phyloP scores from a whole-genome alignment of 2,329 filamentous ascomycete species.

The Cryphonectria japonica region DNA sequence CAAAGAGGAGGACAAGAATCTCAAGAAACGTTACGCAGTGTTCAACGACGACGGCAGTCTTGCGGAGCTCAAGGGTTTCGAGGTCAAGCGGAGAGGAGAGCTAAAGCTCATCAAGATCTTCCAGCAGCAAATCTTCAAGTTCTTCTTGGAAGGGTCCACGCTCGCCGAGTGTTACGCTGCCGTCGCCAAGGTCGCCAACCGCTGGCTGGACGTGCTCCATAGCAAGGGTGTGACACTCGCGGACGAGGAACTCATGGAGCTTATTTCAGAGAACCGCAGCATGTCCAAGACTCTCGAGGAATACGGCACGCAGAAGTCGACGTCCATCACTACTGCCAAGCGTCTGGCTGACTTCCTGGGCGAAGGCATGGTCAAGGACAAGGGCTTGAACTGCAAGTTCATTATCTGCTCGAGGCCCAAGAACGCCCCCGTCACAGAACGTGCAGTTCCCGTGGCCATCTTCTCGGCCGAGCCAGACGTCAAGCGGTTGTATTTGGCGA shows the following conservation, averaged over 20 bases:
- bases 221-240: conserved; percentile 86
- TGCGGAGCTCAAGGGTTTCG: conserved; percentile 95
- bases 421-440: conserved; percentile 90
- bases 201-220: conserved; percentile 94
- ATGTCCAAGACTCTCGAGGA: conserved; percentile 98
- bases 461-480: conserved; percentile 91
- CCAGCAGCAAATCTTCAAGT: conserved; percentile 98
- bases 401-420: conserved; percentile 90
- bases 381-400: conserved; percentile 98
- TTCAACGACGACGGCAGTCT: conserved; percentile 98
- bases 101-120: conserved; percentile 99
- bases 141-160: conserved; percentile 91
- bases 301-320: conserved; percentile 94
- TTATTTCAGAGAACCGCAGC: conserved; percentile 99
- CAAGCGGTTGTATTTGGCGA: conserved; percentile 87
- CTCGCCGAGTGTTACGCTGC: conserved; percentile 86
- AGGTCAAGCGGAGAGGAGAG: conserved; percentile 96
- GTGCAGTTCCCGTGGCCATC: conserved; percentile 93
- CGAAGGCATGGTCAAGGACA: conserved; percentile 99
- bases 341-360: conserved; percentile 94
- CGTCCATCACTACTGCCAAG: conserved; percentile 97
- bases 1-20: conserved; percentile 98
- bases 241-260: conserved; percentile 95
- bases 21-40: conserved; percentile 98
- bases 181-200: conserved; percentile 92